Evolutionary conservation across 345 rosid species (phyloP).

Genomic region (Pistacia atlantica): DNA sequence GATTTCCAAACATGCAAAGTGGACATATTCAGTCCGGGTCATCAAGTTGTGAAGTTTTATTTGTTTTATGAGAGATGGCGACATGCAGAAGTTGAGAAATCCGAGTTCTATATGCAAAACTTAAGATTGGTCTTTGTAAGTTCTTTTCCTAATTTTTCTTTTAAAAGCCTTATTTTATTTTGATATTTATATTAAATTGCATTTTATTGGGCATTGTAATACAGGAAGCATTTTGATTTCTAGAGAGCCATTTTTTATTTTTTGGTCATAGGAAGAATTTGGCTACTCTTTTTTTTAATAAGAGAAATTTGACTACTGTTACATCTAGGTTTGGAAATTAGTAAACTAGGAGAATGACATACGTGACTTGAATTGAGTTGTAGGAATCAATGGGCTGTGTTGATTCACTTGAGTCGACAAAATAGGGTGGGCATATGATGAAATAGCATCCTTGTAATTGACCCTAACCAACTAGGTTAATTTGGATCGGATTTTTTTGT

Average conservation of each 20-base stretch:
- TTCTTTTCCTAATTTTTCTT: background rate
- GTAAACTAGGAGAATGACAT: background rate
- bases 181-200: background rate
- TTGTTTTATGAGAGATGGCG: conserved; percentile 69
- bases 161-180: background rate
- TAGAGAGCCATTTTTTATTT: background rate
- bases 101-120: conserved; percentile 35
- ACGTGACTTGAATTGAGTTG: background rate
- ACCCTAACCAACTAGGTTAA: no score
- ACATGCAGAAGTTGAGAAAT: conserved; percentile 58
- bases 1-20: conserved; percentile 34
- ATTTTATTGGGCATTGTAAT: background rate
- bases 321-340: no score
- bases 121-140: conserved; percentile 40
- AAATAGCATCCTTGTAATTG: background rate
- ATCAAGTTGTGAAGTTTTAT: conserved; percentile 67
- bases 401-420: background rate
- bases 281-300: no score
- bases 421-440: background rate
- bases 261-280: no score
- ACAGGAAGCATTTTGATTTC: background rate
- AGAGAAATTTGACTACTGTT: no score
- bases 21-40: conserved; percentile 40
- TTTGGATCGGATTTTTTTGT: no score
- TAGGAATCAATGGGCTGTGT: background rate